phyloP scores from a whole-genome alignment of 1,139 yeast genomes.

The Suhomyces yuchorum region DNA sequence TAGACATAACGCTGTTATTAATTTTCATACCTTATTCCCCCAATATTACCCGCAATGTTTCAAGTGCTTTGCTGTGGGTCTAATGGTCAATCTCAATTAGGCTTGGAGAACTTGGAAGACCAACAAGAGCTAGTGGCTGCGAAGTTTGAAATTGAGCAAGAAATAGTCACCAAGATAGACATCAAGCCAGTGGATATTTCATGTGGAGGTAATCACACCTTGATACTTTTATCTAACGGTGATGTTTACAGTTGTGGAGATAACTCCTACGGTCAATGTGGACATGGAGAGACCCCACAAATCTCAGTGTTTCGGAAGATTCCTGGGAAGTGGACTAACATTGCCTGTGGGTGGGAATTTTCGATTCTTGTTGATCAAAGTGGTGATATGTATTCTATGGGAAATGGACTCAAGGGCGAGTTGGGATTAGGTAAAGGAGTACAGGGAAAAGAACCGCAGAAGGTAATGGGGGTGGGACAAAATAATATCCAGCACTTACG shows the following conservation, averaged over 20 bases:
- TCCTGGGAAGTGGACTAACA: slow-evolving; percentile 41
- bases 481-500: slow-evolving; percentile 29
- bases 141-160: slow-evolving; percentile 22
- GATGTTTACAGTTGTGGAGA: slow-evolving; percentile 60
- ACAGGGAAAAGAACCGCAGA: slow-evolving; percentile 10
- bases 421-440: slow-evolving; percentile 56
- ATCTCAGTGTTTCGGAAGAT: slow-evolving; percentile 27
- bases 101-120: slow-evolving; percentile 62
- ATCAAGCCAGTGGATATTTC: slow-evolving; percentile 43
- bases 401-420: slow-evolving; percentile 73
- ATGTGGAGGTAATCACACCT: slow-evolving; percentile 89
- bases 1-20: background rate
- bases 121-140: slow-evolving; percentile 31
- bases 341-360: slow-evolving; percentile 81
- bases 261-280: slow-evolving; percentile 59
- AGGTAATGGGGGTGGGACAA: slow-evolving; percentile 1
- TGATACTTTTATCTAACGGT: slow-evolving; percentile 58
- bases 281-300: slow-evolving; percentile 18
- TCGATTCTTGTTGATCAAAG: slow-evolving; percentile 51
- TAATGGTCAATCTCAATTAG: slow-evolving; percentile 79
- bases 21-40: background rate
- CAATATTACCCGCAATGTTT: slow-evolving; percentile 18
- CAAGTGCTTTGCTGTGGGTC: slow-evolving; percentile 69
- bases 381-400: slow-evolving; percentile 54
- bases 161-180: slow-evolving; percentile 5